Evolutionary conservation across 2,329 filamentous ascomycete genomes (phyloP), one percentile per base, ranked within the genome.

Genomic region (Chrysosphaeria jannelii): DNA sequence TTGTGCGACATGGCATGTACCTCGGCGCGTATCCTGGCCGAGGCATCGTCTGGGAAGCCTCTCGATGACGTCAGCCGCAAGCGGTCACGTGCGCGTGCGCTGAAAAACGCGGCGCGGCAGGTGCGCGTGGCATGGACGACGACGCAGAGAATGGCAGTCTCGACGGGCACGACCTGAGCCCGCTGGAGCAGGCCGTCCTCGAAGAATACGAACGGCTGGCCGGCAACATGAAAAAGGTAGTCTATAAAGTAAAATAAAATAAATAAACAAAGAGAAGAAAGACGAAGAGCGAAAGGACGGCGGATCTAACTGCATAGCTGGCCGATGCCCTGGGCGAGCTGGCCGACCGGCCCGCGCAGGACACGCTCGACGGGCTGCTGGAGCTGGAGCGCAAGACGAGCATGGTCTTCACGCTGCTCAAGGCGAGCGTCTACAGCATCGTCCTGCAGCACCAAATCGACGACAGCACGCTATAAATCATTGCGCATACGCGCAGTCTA

Each of bases 391-490:
- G 85, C 35, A 91, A 93, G 53, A 91, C 81, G 20, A 78, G 76
- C 34, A 52, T 90, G 25, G 81, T 91, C 12, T 93, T 89, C 45
- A 97, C 85, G 30, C 47, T 93, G 40, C 57, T 97, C 40, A 97
- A 97, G 51, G 81, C 85, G 10, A 93, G 81, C 44, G 85, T 97
- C 31, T 97, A 97, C 49, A 89, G 74, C 40, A 97, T 97, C 49
- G 79, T 97, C 30, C 45, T 97, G 50, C 81, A 97, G 57, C 81
- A 93, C 56, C 75, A 93, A 57, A 76, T 89, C 36, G 66, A 69
- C 31, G 72, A 67, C 45, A 70, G 61, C 23, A 53, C 53, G 33
- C 46, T 49, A 30, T 38, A 22, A 14, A n/a, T n/a, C n/a, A n/a
- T n/a, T n/a, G n/a, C n/a, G n/a, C n/a, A n/a, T n/a, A n/a, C n/a